Base-by-base conservation (phyloP, 208 protist genomes). In the Leishmania guyanensis region DNA sequence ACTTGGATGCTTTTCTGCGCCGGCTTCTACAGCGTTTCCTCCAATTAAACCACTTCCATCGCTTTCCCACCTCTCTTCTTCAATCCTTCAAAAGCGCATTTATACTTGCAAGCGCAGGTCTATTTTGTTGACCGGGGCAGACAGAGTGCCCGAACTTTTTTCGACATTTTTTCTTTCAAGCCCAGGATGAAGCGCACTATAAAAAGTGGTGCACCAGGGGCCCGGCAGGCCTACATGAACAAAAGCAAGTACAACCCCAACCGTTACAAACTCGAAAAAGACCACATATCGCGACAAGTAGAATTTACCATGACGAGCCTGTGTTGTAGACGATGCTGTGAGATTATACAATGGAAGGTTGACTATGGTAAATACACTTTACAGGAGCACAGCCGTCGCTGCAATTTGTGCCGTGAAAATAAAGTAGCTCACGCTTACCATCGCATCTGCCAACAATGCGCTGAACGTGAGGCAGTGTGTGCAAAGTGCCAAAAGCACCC, bases 311-410 rank as follows among this genome's bases (percentile, higher is more conserved):
- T 95, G 90, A 95, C 92, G 12, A 95, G 90, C 70, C 77, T 97
- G 50, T 97, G 93, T 79, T 96, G 93, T 70, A 80, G 88, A 14
- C 89, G 93, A 12, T 98, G 95, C 86, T 95, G 89, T 74, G 90
- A 97, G 22, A 95, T 97, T 29, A 88, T 98, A 74, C 87, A 95
- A 48, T 98, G 95, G 95, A 97, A 97, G 80, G 84, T 94, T 6
- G 90, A 95, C 66, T 98, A 95, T 71, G 95, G 95, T 1, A 97
- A 98, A 80, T 98, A 95, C 78, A 78, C 79, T 20, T 84, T 86
- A 5, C 87, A 90, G 43, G 88, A 95, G 53, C 85, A 81, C 43
- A 70, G 88, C 1, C 83, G 86, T 2, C 91, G 90, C 77, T 98
- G 95, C 85, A 96, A 97, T 70, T 48, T 78, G 1, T 98, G 95